phyloP scores from a whole-genome alignment of 805 yeast species.

The Schwanniomyces pseudopolymorphus region DNA sequence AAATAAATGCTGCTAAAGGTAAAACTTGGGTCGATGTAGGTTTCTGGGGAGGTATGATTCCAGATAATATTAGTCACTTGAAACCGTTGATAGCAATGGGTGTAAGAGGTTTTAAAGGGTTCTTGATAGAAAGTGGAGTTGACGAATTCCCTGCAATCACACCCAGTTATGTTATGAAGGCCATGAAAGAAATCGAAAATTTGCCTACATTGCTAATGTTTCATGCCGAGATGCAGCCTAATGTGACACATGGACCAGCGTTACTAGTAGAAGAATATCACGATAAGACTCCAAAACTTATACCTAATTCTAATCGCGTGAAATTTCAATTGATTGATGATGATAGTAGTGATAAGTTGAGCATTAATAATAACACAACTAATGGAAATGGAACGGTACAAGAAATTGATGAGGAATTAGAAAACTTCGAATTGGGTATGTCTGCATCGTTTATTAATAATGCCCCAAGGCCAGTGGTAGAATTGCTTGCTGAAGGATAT shows the following conservation, averaged over 20 bases:
- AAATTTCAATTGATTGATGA: slow-evolving; percentile 15
- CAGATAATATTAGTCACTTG: slow-evolving; percentile 68
- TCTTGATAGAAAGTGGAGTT: slow-evolving; percentile 92
- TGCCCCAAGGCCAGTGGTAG: slow-evolving; percentile 40
- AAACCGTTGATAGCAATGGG: slow-evolving; percentile 79
- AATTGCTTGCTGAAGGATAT: slow-evolving; percentile 20
- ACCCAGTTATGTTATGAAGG: slow-evolving; percentile 61
- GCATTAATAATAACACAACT: not conserved
- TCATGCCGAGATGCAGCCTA: slow-evolving; percentile 86
- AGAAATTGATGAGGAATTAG: slow-evolving; percentile 22
- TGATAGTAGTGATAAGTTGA: slow-evolving; percentile 6
- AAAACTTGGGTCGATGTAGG: slow-evolving; percentile 93
- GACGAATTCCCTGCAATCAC: slow-evolving; percentile 89
- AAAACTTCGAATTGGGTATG: slow-evolving; percentile 36
- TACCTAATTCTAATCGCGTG: slow-evolving; percentile 18
- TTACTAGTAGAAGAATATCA: slow-evolving; percentile 22
- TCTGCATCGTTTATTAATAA: slow-evolving; percentile 38
- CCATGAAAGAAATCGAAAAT: slow-evolving; percentile 62
- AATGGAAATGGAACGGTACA: not conserved
- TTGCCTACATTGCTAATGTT: slow-evolving; percentile 77
- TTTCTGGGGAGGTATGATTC: slow-evolving; percentile 95
- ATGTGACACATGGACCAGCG: slow-evolving; percentile 16
- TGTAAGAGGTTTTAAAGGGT: slow-evolving; percentile 92
- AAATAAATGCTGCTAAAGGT: slow-evolving; percentile 73
- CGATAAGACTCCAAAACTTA: slow-evolving; percentile 21